These are phyloP conservation scores for Thielaviopsis euricoi DNA, from an alignment of 2,329 filamentous ascomycete species.

Conservation along the genomic window DNA sequence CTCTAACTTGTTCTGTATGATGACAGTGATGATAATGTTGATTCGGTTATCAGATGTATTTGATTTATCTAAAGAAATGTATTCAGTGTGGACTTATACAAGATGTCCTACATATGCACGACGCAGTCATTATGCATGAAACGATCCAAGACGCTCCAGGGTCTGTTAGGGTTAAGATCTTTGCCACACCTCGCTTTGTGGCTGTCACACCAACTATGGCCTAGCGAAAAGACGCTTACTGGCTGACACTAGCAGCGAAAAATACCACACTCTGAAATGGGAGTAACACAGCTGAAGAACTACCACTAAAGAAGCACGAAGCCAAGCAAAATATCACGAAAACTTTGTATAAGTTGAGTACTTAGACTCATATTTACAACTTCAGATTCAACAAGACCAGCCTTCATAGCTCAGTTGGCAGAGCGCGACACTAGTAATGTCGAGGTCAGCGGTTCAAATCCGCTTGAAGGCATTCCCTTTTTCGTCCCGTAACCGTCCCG, in stretches of 20 bases:
- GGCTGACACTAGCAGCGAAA: too few relatives aligned
- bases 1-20: background rate
- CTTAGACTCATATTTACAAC: too few relatives aligned
- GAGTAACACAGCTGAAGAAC: too few relatives aligned
- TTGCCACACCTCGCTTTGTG: background rate
- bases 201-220: background rate
- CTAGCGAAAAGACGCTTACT: too few relatives aligned
- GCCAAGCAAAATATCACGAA: too few relatives aligned
- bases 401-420: constrained; percentile 13
- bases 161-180: background rate
- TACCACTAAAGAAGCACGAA: too few relatives aligned
- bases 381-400: background rate
- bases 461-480: constrained; percentile 10
- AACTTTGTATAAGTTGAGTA: too few relatives aligned
- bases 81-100: background rate
- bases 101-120: background rate
- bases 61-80: background rate
- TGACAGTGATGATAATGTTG: too few relatives aligned
- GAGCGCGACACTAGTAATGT: constrained; percentile 13
- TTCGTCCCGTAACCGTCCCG: background rate
- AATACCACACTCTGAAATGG: too few relatives aligned
- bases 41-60: background rate
- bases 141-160: background rate
- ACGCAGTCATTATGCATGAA: background rate
- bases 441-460: constrained; percentile 12